A percentile compares a stretch with the other conserved stretches of the same genome.
Evolutionary conservation across 192 early-diverging fungal species (phyloP).

Genomic region (Gaertneriomyces semiglobifer): DNA sequence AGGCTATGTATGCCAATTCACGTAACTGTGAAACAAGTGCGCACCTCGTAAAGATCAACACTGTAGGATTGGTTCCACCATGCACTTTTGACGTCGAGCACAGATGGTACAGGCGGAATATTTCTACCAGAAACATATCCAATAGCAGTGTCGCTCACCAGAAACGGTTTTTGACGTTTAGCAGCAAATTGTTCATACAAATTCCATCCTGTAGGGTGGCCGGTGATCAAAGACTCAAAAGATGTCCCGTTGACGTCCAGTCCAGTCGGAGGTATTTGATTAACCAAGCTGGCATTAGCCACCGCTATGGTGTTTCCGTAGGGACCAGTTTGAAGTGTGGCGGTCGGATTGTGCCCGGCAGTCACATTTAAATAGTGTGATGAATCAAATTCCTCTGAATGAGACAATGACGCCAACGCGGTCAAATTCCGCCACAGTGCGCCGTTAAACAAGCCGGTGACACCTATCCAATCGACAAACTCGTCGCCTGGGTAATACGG

Average conservation of each 20-base stretch:
- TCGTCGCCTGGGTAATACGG: constrained; percentile 49
- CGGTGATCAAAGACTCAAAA: constrained; percentile 12
- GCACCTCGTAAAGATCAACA: constrained; percentile 19
- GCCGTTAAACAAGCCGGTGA: constrained; percentile 29
- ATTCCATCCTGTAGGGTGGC: not conserved
- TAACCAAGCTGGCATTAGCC: not conserved
- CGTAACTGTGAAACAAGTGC: not conserved
- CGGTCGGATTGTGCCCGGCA: not conserved
- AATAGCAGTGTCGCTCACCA: constrained; percentile 34
- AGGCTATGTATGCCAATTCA: too few relatives aligned
- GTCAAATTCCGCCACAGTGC: constrained; percentile 20
- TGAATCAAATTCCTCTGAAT: not conserved
- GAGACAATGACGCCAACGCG: not conserved
- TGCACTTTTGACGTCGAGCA: constrained; percentile 36
- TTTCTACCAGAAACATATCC: constrained; percentile 23
- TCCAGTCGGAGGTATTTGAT: constrained; percentile 10
- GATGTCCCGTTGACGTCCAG: constrained; percentile 7
- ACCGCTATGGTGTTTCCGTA: not conserved
- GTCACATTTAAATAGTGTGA: not conserved
- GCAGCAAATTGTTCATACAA: constrained; percentile 30
- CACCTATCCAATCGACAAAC: constrained; percentile 48
- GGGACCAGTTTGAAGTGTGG: not conserved
- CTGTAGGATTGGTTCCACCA: constrained; percentile 32
- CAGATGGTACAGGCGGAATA: constrained; percentile 12
- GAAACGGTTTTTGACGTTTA: constrained; percentile 28